Conservation (phyloP, 1,284 basidiomycete genomes). For the Rhodotorula sp. region DNA sequence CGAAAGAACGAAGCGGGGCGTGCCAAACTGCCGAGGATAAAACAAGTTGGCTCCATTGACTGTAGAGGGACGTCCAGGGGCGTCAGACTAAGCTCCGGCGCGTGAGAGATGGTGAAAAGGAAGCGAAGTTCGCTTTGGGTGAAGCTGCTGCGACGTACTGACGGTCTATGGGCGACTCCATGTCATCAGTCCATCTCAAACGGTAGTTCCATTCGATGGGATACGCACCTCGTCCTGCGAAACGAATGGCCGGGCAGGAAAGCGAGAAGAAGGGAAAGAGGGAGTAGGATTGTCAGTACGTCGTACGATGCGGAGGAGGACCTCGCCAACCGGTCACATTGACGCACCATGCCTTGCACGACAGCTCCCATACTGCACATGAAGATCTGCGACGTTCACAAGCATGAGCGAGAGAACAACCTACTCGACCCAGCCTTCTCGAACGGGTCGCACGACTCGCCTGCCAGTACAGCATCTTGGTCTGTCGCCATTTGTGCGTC, state of each 20-base stretch:
- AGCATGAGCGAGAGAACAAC: neutral
- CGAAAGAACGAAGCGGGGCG: too few relatives aligned
- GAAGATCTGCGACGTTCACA: slow-evolving; percentile 31
- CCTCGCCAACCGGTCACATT: neutral
- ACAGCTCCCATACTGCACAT: slow-evolving; percentile 47
- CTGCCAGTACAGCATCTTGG: slow-evolving; percentile 21
- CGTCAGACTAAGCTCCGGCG: too few relatives aligned
- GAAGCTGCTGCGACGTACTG: neutral
- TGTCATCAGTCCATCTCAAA: too few relatives aligned
- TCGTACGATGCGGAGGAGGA: neutral
- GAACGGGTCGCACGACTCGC: slow-evolving; percentile 15
- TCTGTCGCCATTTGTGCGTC: slow-evolving; percentile 19
- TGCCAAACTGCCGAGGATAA: too few relatives aligned
- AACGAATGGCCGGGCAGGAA: neutral
- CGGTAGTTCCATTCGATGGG: too few relatives aligned
- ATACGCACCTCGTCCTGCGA: neutral
- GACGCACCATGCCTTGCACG: slow-evolving; percentile 42
- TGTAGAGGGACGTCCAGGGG: slow-evolving; percentile 38
- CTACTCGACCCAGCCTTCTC: neutral
- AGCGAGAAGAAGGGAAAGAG: neutral
- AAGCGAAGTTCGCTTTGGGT: neutral
- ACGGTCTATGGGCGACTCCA: neutral
- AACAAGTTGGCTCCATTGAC: slow-evolving; percentile 41
- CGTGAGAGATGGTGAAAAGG: too few relatives aligned
- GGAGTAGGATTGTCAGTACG: neutral